Percentiles rank a stretch among this genome's conserved stretches.
These are phyloP conservation scores for Seminavis robusta DNA, from an alignment of 108 stramenopile genomes.

Conservation along the genomic window DNA sequence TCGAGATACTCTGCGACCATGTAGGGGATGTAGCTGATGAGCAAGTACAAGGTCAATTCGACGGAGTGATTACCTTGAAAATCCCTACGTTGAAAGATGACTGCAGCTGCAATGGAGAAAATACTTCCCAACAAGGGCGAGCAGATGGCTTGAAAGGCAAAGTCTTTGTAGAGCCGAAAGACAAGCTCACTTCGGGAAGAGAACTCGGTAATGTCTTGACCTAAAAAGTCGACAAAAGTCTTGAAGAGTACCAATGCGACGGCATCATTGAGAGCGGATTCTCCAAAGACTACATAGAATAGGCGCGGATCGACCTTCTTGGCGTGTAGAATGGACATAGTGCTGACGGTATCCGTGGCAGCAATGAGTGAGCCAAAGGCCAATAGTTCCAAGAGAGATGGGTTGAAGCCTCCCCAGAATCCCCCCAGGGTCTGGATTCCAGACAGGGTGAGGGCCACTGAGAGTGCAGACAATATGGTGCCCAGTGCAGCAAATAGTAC, in stretches of 20 bases:
- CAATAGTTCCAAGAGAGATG: conserved; percentile 54
- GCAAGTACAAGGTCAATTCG: conserved; percentile 55
- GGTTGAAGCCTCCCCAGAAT: conserved; percentile 26
- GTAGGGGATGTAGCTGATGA: conserved; percentile 69
- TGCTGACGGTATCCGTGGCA: conserved; percentile 81
- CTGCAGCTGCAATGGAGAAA: conserved; percentile 38
- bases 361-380: conserved; percentile 78
- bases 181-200: conserved; percentile 4
- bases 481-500: conserved; percentile 63
- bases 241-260: conserved; percentile 76
- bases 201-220: not conserved
- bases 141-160: conserved; percentile 52
- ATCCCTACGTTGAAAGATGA: conserved; percentile 56
- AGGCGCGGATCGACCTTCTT: conserved; percentile 71
- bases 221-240: conserved; percentile 34
- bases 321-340: conserved; percentile 60
- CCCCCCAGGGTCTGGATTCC: conserved; percentile 10
- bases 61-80: conserved; percentile 26
- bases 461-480: conserved; percentile 51
- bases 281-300: conserved; percentile 85
- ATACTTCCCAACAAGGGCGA: conserved; percentile 53
- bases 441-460: conserved; percentile 46
- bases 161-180: conserved; percentile 30
- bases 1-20: conserved; percentile 54
- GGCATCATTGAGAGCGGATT: conserved; percentile 83